Evolutionary conservation across 2,329 filamentous ascomycete species (phyloP), one percentile per base, ranked within the genome.

Genomic region (Westerdykella aurantiaca): DNA sequence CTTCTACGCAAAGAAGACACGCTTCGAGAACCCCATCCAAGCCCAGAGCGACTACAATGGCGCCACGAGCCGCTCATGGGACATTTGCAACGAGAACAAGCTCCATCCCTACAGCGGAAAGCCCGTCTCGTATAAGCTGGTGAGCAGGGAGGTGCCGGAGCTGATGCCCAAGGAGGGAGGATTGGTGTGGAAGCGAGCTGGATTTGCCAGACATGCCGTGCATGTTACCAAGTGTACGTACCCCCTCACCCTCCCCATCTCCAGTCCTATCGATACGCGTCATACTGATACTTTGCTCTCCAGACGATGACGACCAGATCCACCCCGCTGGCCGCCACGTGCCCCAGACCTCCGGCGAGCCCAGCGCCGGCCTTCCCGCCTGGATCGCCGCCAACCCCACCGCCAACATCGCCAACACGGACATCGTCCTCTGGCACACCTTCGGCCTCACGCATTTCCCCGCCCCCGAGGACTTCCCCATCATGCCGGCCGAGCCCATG

Each of bases 361-460:
- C 85, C 0, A 85, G 84, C 0, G 69, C 72, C 34, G 88, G 88
- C 25, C 72, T 94, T 2, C 83, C 85, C 0, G 76, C 82, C 53
- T 91, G 87, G 88, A 84, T 93, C 53, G 70, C 73, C 14, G 81
- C 80, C 18, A 80, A 88, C 48, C 82, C 85, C 11, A 71, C 71
- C 37, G 80, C 78, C 45, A 78, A 73, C 21, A 82, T 95, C 53
- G 86, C 85, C 43, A 85, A 95, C 72, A 86, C 82, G 0, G 87
- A 96, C 63, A 72, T 95, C 23, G 89, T 96, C 1, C 78, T 95
- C 13, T 96, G 89, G 89, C 89, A 95, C 70, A 95, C 88, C 0
- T 96, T 95, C 59, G 90, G 90, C 31, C 75, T 95, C 31, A 91
- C 85, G 0, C 90, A 95, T 64, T 91, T 95, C 73, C 89, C 90